phyloP scores from a whole-genome alignment of 1,284 basidiomycete species.

The Neolentinus lepideus region DNA sequence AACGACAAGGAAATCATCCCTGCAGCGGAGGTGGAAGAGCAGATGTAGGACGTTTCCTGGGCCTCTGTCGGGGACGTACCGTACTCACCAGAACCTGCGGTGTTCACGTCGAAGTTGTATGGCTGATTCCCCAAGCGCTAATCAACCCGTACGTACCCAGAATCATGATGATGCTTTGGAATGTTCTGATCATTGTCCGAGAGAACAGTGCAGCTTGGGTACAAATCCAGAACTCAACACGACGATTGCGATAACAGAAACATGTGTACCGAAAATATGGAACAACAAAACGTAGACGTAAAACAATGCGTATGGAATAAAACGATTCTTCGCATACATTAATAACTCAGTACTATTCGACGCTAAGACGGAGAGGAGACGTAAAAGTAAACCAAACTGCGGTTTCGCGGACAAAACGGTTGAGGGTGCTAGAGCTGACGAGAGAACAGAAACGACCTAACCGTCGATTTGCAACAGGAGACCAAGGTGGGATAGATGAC shows the following conservation, averaged over 20 bases:
- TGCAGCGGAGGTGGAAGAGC: background rate
- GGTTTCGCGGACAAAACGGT: conserved; percentile 1
- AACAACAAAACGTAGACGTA: background rate
- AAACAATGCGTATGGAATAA: conserved; percentile 2
- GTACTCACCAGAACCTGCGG: too few relatives aligned
- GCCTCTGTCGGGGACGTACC: background rate
- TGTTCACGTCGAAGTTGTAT: too few relatives aligned
- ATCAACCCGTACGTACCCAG: too few relatives aligned
- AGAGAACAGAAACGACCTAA: background rate
- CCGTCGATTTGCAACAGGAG: conserved; percentile 1
- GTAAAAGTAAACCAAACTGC: background rate
- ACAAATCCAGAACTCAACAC: background rate
- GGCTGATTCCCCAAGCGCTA: too few relatives aligned
- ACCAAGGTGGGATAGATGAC: background rate
- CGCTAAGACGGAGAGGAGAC: background rate
- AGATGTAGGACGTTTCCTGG: background rate
- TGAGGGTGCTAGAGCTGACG: background rate
- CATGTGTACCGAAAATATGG: background rate
- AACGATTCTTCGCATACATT: conserved; percentile 1
- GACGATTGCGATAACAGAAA: background rate
- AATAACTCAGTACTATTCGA: background rate
- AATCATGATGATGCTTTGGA: too few relatives aligned
- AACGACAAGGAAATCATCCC: background rate
- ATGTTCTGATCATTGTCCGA: background rate
- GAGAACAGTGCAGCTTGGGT: background rate